Percentiles rank a stretch among this genome's conserved stretches.
Conservation (phyloP, 2,329 filamentous ascomycete species). For the Pleoardoris graminearum region DNA sequence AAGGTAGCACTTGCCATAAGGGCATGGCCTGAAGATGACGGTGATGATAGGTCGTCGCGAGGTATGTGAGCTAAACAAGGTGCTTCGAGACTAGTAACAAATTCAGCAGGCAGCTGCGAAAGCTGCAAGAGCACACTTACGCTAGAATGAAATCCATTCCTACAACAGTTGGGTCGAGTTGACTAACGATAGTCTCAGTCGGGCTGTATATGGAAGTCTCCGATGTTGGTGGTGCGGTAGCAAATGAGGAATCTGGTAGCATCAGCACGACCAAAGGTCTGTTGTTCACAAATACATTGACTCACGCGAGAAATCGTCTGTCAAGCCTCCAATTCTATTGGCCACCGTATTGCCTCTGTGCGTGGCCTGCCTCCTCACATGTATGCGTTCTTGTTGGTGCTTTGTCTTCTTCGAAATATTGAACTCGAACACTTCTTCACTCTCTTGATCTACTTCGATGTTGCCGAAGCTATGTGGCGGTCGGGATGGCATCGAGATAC, state of each 20-base stretch:
- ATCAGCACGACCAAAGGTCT: neutral
- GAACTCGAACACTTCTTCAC: conserved; percentile 16
- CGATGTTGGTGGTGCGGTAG: neutral
- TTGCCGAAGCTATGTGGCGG: neutral
- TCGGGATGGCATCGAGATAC: conserved; percentile 17
- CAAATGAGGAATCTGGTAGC: neutral
- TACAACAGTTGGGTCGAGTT: conserved; percentile 21
- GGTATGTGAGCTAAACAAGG: conserved; percentile 40
- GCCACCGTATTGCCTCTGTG: neutral
- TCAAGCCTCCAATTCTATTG: neutral
- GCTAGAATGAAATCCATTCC: conserved; percentile 43
- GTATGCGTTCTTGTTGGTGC: conserved; percentile 3
- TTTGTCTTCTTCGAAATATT: neutral
- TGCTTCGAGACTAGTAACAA: conserved; percentile 33
- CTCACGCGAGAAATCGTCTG: neutral
- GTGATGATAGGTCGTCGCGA: conserved; percentile 14
- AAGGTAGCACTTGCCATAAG: conserved; percentile 37
- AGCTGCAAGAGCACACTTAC: conserved; percentile 19
- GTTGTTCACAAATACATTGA: neutral
- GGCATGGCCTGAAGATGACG: conserved; percentile 30
- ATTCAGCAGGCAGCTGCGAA: neutral
- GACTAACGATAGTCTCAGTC: conserved; percentile 11
- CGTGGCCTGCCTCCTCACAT: neutral
- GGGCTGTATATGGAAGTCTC: neutral
- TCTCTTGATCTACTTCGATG: conserved; percentile 1